Evolutionary conservation across 177 flowering plant genomes (phyloP), one percentile per base, ranked within the genome.

Genomic region (Vitis hybrid): DNA sequence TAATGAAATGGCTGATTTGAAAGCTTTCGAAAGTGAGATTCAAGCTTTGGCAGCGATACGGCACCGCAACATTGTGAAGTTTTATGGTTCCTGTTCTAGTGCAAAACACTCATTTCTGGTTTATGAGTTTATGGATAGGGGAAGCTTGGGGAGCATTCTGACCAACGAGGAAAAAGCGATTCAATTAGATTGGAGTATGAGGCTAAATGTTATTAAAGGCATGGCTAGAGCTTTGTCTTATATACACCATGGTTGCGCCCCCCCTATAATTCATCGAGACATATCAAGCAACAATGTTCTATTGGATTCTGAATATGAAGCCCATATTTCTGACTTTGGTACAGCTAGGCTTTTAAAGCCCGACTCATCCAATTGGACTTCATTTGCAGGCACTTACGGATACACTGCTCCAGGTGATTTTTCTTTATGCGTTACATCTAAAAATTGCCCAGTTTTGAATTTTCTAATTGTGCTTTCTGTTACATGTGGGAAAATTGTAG

Each of bases 361-460:
- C n/a, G 76, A 74, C 60, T 74, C 76, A 6, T 64, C 72, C 2
- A 68, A 63, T 45, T 74, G 72, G 72, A 74, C 72, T 11, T 51
- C 17, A 4, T 57, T 74, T 51, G 76, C 72, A 1, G 72, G 72
- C 17, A 74, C 76, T 1, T 69, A 19, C 30, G 76, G 76, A 11
- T 74, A 74, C 54, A 60, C 64, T 57, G 76, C 76, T 59, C 77
- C 77, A 68, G 72, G 76, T 68, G 59, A 48, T 14, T 56, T 56
- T 13, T 45, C 12, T 69, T 17, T 7, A 39, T 7, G 6, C 45
- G 45, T 39, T 39, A 39, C 45, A 39, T 26, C 30, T 26, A 26
- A 26, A 26, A 26, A 26, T 26, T 26, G 30, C 30, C 30, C 30
- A 26, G 30, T 26, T 26, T 26, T 26, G 30, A 26, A 26, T 26